Percentiles rank a stretch among this genome's conserved stretches.
phyloP scores from a whole-genome alignment of 305 asterid genomes.

The Fraxinus angustifolia region DNA sequence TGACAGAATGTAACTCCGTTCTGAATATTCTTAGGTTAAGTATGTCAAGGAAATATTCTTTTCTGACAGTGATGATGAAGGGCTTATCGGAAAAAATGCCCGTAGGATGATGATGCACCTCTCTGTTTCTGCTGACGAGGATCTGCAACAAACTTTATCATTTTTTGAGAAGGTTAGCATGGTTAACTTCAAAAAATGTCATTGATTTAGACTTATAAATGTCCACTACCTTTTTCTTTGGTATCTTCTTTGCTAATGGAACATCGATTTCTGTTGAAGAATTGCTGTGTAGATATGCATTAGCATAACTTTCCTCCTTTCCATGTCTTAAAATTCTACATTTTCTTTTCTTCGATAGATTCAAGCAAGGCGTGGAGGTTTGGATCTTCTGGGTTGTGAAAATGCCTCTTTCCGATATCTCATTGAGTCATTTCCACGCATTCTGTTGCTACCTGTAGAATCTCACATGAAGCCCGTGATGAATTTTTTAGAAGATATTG shows the following conservation, averaged over 20 bases:
- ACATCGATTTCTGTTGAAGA: background rate
- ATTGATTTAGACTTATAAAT: background rate
- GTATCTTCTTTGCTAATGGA: background rate
- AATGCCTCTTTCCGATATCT: conserved; percentile 62
- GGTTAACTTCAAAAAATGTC: background rate
- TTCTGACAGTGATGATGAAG: conserved; percentile 56
- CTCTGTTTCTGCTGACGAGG: conserved; percentile 76
- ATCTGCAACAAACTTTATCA: conserved; percentile 84
- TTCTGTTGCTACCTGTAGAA: conserved; percentile 54
- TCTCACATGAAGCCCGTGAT: conserved; percentile 55
- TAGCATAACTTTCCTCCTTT: background rate
- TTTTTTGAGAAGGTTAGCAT: conserved; percentile 71
- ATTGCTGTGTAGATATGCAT: background rate
- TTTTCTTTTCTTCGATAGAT: conserved; percentile 37
- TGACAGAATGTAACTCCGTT: background rate
- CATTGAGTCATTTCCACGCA: conserved; percentile 80
- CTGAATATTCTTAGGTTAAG: conserved; percentile 50
- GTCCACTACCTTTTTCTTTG: background rate
- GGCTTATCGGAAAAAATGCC: conserved; percentile 56
- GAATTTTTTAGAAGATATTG: conserved; percentile 54
- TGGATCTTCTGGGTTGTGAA: conserved; percentile 54
- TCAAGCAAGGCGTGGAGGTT: conserved; percentile 94
- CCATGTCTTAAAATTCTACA: background rate
- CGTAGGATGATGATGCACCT: conserved; percentile 71
- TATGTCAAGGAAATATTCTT: conserved; percentile 75